phyloP scores from a whole-genome alignment of 2,329 filamentous ascomycete species.

The Pseudogymnoascus sp. region DNA sequence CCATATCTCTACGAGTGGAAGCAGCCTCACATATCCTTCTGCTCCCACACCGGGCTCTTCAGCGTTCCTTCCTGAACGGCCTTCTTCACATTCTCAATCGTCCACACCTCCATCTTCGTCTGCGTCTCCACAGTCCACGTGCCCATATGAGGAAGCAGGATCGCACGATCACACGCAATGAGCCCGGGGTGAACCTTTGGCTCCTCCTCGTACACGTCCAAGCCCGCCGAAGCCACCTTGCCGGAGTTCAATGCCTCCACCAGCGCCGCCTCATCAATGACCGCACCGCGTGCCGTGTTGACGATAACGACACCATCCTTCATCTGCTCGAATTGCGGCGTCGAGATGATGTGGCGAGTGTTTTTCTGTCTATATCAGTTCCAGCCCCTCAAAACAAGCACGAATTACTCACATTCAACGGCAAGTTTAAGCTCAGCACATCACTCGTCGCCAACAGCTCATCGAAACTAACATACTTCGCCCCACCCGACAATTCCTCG shows the following conservation, averaged over 20 bases:
- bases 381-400: background rate
- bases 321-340: conserved; percentile 64
- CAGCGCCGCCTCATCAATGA: conserved; percentile 74
- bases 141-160: conserved; percentile 79
- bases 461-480: conserved; percentile 65
- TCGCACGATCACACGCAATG: conserved; percentile 58
- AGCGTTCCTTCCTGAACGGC: conserved; percentile 55
- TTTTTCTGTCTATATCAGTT: conserved; percentile 32
- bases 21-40: conserved; percentile 37
- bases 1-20: background rate
- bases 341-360: conserved; percentile 69
- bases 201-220: conserved; percentile 80
- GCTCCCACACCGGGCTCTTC: conserved; percentile 65
- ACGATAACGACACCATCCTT: conserved; percentile 69
- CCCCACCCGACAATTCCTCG: conserved; percentile 45
- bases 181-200: conserved; percentile 67
- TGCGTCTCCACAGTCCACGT: conserved; percentile 65
- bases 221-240: conserved; percentile 59
- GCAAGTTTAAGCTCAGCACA: conserved; percentile 71
- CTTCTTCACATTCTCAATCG: conserved; percentile 58
- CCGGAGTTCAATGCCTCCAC: conserved; percentile 64
- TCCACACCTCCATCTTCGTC: conserved; percentile 66
- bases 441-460: conserved; percentile 62
- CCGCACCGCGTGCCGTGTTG: conserved; percentile 74
- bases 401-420: conserved; percentile 59